Conservation (phyloP, 164 flowering plant genomes). For the Piper longum region DNA sequence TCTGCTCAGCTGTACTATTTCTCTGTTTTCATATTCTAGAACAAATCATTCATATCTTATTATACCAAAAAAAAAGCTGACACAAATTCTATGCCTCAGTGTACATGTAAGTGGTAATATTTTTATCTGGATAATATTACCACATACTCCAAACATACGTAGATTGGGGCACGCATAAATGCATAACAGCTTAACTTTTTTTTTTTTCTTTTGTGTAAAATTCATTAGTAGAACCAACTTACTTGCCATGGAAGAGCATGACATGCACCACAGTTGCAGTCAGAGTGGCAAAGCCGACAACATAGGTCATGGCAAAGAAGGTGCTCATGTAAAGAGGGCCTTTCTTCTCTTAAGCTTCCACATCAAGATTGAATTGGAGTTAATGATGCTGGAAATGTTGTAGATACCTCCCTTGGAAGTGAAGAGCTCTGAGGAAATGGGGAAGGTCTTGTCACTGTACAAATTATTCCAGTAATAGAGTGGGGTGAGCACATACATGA, state of each 20-base stretch:
- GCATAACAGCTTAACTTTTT: too few species aligned
- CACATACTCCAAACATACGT: too few species aligned
- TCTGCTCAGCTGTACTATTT: slow-evolving; percentile 61
- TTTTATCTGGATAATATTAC: too few species aligned
- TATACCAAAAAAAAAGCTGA: too few species aligned
- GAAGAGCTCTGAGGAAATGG: slow-evolving; percentile 51
- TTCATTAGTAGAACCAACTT: not conserved
- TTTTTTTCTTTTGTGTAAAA: too few species aligned
- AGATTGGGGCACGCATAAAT: too few species aligned
- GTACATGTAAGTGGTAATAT: too few species aligned
- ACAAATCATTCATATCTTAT: too few species aligned
- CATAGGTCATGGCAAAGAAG: slow-evolving; percentile 61
- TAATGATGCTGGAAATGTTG: slow-evolving; percentile 42
- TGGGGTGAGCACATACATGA: slow-evolving; percentile 56
- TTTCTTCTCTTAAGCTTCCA: slow-evolving; percentile 31
- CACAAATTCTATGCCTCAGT: too few species aligned
- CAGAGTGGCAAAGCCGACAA: slow-evolving; percentile 65
- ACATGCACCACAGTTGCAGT: slow-evolving; percentile 61
- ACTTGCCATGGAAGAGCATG: slow-evolving; percentile 67
- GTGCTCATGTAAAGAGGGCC: slow-evolving; percentile 65
- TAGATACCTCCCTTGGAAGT: slow-evolving; percentile 31
- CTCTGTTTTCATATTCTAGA: slow-evolving; percentile 19
- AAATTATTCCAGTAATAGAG: slow-evolving; percentile 46
- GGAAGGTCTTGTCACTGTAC: slow-evolving; percentile 61
- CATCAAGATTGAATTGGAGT: slow-evolving; percentile 42